Evolutionary conservation across 371 early-diverging fungal genomes (phyloP), one percentile per base, ranked within the genome.

Genomic region (Capillidium heterosporum): DNA sequence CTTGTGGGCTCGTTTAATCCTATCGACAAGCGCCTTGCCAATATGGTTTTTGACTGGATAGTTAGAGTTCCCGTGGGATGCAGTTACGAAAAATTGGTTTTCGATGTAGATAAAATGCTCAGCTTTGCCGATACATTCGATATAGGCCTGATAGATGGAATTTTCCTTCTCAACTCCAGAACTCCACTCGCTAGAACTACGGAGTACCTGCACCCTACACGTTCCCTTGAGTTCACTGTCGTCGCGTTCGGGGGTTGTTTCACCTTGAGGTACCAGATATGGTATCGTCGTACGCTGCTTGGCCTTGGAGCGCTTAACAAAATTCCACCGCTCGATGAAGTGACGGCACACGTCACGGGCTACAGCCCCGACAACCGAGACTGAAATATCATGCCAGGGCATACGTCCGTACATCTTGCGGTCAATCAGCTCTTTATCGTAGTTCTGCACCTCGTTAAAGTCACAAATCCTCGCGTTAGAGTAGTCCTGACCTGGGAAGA

Each of bases 361-460:
- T 32, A 85, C 75, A 48, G 23, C 29, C 48, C 66, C 65, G 32
- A 59, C 61, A 35, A 67, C 59, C 52, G 57, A 63, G 29, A 69
- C 66, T 46, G 83, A 80, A 23, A 92, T 77, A 59, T 95, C 95
- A 66, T 94, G 94, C 95, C 95, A 95, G 23, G 93, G 91, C 92
- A 95, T 89, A 50, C 94, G 76, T 8, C 89, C 77, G 23, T 44
- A 39, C 59, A 61, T 23, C 57, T 60, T 46, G 60, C 65, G 31
- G 63, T 67, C 49, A 65, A 42, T 39, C 58, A 52, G 17, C 21
- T 55, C 43, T 19, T 27, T 55, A 2, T 24, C 21, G 21, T 51
- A 21, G 15, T 51, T 24, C 1, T 51, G 4, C 17, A 51, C 51
- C n/a, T 51, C 23, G 19, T 2, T 2, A 35, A 21, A 19, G 23